Base-by-base conservation (phyloP, 306 rosid species). In the Oxytropis ochrocephala region DNA sequence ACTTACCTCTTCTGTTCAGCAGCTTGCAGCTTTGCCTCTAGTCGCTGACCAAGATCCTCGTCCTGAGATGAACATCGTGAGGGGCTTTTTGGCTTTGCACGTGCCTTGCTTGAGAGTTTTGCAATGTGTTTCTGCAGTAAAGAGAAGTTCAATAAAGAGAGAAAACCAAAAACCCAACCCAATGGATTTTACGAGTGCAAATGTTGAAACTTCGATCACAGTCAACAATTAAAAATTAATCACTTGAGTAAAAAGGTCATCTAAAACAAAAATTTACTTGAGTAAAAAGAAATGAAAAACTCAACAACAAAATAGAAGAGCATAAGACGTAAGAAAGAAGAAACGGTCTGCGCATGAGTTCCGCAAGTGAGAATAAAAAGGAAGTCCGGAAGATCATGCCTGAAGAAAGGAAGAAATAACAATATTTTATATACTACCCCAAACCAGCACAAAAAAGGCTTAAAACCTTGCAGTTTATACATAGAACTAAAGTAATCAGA, bases 11-110 rank as follows among this genome's bases (percentile, higher is more conserved):
- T 94, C 83, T 83, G 93, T 67, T 89, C 92, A 60, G 98, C 97
- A 56, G 96, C 98, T 78, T 84, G 90, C 74, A 94, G 87, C 77
- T 88, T 94, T n/a, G 96, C 97, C 72, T 88, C 92, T 3, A 91
- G 88, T 48, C 97, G 87, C 88, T 87, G 94, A 14, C 82, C 95
- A 61, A 79, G 95, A 79, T 90, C 91, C 58, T 90, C 95, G 57
- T 85, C 96, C 19, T 81, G 80, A 19, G 88, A 84, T 41, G 91
- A 89, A 77, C 86, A 87, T 47, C 81, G 78, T 6, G 86, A 75
- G 11, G 91, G 92, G 78, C 88, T 94, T 80, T 90, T 89, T 6
- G 89, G 91, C 80, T 93, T 93, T 11, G 90, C 74, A 39, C 98
- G 85, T 41, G 99, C 97, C 87, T 88, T 94, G 82, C 82, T 89